These are phyloP conservation scores for Colletotrichum sp. DNA, from an alignment of 2,329 filamentous ascomycete species.

Conservation along the genomic window DNA sequence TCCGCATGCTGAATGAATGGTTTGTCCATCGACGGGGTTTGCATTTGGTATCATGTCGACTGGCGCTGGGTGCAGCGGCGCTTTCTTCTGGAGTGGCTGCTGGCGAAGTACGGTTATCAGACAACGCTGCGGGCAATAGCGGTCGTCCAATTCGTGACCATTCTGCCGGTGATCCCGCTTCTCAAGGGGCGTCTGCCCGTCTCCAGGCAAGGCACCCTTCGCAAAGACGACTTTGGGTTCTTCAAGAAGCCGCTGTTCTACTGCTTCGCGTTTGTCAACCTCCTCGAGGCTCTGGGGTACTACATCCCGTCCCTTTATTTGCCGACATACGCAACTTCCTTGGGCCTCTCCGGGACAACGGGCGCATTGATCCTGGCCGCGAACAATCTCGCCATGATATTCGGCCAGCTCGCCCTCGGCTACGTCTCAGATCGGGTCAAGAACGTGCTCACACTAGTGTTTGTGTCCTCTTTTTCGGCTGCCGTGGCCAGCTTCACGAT, in stretches of 20 bases:
- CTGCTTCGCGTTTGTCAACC: slow-evolving; percentile 49
- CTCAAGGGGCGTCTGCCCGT: slow-evolving; percentile 46
- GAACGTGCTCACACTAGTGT: slow-evolving; percentile 46
- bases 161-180: slow-evolving; percentile 43
- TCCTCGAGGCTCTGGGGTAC: slow-evolving; percentile 57
- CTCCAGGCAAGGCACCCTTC: slow-evolving; percentile 24
- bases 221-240: slow-evolving; percentile 26
- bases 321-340: slow-evolving; percentile 50
- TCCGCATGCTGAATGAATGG: slow-evolving; percentile 48
- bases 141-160: slow-evolving; percentile 37
- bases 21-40: slow-evolving; percentile 47
- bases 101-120: slow-evolving; percentile 43
- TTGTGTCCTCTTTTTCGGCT: slow-evolving; percentile 47
- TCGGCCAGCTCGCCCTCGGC: slow-evolving; percentile 50
- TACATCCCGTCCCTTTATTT: slow-evolving; percentile 61
- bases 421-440: slow-evolving; percentile 46
- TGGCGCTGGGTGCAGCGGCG: slow-evolving; percentile 50
- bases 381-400: slow-evolving; percentile 50
- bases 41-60: slow-evolving; percentile 55
- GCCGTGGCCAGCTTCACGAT: slow-evolving; percentile 53
- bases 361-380: slow-evolving; percentile 51
- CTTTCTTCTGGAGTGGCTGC: slow-evolving; percentile 48
- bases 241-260: slow-evolving; percentile 26
- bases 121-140: slow-evolving; percentile 45
- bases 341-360: slow-evolving; percentile 38